phyloP scores from a whole-genome alignment of 2,329 filamentous ascomycete species.

The Cladosporium sp. region DNA sequence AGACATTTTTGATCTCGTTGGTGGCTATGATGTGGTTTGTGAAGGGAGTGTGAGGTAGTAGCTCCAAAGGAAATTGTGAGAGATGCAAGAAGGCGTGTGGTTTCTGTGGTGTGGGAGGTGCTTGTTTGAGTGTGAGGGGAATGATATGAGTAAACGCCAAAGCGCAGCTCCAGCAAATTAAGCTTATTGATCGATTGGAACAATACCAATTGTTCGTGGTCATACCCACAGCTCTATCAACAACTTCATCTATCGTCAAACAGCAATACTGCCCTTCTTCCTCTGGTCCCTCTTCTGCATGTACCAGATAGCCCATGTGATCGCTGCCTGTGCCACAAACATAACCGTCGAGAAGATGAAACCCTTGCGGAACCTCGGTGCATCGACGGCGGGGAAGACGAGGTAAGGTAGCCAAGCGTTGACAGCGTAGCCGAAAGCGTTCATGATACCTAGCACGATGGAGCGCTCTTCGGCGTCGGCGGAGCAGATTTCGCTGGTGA shows the following conservation, averaged over 20 bases:
- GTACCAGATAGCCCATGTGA: conserved; percentile 16
- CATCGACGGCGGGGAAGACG: conserved; percentile 15
- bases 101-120: no score
- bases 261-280: conserved; percentile 2
- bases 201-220: neutral
- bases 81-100: no score
- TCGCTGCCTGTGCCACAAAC: conserved; percentile 14
- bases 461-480: conserved; percentile 66
- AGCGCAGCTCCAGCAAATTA: no score
- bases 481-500: conserved; percentile 51
- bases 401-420: conserved; percentile 65
- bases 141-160: no score
- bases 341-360: conserved; percentile 10
- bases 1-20: no score
- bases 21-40: no score
- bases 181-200: no score
- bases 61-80: no score
- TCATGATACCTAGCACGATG: conserved; percentile 67
- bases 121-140: no score
- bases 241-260: neutral
- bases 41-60: no score
- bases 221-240: neutral
- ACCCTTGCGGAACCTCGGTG: conserved; percentile 40
- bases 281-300: conserved; percentile 19
- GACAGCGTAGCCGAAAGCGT: conserved; percentile 68